Conservation (phyloP, 352 stramenopile genomes). For the Thraustotheca clavata region DNA sequence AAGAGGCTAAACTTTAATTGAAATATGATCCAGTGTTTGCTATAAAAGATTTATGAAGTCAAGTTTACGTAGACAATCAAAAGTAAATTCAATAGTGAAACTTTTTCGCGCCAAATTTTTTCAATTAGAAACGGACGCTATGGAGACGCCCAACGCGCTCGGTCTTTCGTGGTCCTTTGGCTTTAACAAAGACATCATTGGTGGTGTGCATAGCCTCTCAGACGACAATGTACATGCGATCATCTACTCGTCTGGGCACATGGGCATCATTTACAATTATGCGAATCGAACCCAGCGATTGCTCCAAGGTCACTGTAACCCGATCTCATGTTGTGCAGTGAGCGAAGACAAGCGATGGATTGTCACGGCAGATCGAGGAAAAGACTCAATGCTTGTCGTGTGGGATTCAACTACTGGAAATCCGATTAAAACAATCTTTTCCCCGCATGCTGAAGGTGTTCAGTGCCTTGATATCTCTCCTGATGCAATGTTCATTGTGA, state of each 20-base stretch:
- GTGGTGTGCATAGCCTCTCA: conserved; percentile 84
- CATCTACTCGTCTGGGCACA: conserved; percentile 89
- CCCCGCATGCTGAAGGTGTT: conserved; percentile 69
- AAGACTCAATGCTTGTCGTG: conserved; percentile 88
- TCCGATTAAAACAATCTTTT: conserved; percentile 88
- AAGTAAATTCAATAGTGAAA: too few species aligned
- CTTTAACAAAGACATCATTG: conserved; percentile 86
- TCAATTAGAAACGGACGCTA: too few species aligned
- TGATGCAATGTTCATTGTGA: conserved; percentile 85
- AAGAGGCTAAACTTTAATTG: too few species aligned
- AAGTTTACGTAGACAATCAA: too few species aligned
- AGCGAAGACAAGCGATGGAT: conserved; percentile 91
- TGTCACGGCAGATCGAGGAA: conserved; percentile 79
- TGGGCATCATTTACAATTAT: conserved; percentile 91
- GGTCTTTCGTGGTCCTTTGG: conserved; percentile 83
- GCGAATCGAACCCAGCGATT: conserved; percentile 72
- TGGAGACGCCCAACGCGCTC: conserved; percentile 38
- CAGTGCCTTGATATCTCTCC: conserved; percentile 83
- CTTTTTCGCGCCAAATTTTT: too few species aligned
- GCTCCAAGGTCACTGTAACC: conserved; percentile 88
- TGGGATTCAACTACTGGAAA: conserved; percentile 80
- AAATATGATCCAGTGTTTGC: too few species aligned
- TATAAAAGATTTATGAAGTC: too few species aligned
- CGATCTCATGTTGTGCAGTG: conserved; percentile 83
- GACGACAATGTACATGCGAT: conserved; percentile 54